Evolutionary conservation across 164 flowering plant species (phyloP).

Genomic region (Liriodendron chinense): DNA sequence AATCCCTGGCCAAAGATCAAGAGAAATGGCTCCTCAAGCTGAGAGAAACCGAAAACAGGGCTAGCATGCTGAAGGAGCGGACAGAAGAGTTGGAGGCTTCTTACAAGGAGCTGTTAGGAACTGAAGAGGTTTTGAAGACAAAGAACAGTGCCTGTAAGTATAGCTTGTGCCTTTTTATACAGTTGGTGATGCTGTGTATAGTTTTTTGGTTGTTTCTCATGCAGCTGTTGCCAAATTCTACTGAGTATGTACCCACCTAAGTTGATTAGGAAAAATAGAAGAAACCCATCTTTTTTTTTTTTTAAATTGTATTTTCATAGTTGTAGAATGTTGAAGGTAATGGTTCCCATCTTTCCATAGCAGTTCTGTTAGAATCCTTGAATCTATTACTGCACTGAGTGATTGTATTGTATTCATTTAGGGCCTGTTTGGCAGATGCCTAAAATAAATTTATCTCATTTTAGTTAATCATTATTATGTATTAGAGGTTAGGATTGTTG

Average conservation of each 20-base stretch:
- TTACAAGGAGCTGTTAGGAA: constrained; percentile 23
- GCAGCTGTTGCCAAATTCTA: constrained; percentile 31
- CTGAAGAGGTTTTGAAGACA: constrained; percentile 33
- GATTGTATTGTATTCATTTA: too few relatives aligned
- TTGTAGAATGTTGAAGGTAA: background rate
- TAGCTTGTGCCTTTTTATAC: constrained; percentile 31
- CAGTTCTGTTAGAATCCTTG: background rate
- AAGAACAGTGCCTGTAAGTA: constrained; percentile 37
- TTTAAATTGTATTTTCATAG: background rate
- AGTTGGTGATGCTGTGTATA: constrained; percentile 44
- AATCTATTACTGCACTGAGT: background rate
- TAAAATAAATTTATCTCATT: too few relatives aligned
- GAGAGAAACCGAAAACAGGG: constrained; percentile 35
- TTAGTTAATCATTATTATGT: too few relatives aligned
- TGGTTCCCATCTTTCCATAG: too few relatives aligned
- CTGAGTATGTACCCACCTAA: constrained; percentile 59
- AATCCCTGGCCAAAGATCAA: constrained; percentile 32
- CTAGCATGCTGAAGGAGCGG: constrained; percentile 26
- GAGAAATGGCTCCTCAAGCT: constrained; percentile 31
- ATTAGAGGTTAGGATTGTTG: too few relatives aligned
- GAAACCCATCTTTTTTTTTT: background rate
- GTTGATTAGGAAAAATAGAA: background rate
- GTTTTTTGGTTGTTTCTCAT: constrained; percentile 29
- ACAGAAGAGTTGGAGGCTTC: constrained; percentile 35
- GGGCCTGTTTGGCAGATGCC: too few relatives aligned